Evolutionary conservation across 768 basidiomycete species (phyloP).

Genomic region (Rhodotorula paludigena): DNA sequence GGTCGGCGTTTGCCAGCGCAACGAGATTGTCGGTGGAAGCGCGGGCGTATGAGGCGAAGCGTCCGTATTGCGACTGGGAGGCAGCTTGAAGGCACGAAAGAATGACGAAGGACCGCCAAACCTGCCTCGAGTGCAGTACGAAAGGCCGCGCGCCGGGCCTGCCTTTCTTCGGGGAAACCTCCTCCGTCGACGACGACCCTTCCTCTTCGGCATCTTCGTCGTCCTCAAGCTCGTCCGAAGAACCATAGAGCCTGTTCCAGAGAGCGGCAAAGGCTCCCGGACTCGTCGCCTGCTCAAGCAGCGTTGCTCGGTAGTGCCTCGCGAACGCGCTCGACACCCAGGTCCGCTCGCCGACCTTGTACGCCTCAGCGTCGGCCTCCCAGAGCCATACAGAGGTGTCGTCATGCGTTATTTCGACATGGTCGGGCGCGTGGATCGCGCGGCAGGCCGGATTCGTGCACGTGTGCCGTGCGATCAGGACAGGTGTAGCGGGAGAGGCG

Average conservation of each 20-base stretch:
- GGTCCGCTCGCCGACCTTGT: conserved; percentile 20
- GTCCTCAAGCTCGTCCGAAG: background rate
- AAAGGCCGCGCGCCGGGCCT: background rate
- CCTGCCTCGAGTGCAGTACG: background rate
- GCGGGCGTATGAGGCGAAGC: conserved; percentile 3
- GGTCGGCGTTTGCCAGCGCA: conserved; percentile 1
- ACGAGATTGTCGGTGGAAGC: conserved; percentile 10
- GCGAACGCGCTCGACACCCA: conserved; percentile 1
- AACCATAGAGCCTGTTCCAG: conserved; percentile 8
- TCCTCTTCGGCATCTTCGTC: background rate
- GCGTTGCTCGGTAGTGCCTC: background rate
- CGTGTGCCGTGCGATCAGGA: conserved; percentile 6
- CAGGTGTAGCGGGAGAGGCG: background rate
- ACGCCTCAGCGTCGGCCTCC: background rate
- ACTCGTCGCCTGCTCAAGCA: conserved; percentile 1
- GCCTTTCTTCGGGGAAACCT: background rate
- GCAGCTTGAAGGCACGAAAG: background rate
- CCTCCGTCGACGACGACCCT: background rate
- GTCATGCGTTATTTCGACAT: conserved; percentile 7
- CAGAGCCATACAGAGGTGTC: conserved; percentile 1
- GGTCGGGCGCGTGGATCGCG: conserved; percentile 12
- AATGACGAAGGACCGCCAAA: conserved; percentile 22
- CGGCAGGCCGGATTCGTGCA: conserved; percentile 8
- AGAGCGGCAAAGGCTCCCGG: conserved; percentile 4
- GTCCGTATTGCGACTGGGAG: background rate